Evolutionary conservation across 1,284 basidiomycete species (phyloP).

Genomic region (Boletus holoroseus): DNA sequence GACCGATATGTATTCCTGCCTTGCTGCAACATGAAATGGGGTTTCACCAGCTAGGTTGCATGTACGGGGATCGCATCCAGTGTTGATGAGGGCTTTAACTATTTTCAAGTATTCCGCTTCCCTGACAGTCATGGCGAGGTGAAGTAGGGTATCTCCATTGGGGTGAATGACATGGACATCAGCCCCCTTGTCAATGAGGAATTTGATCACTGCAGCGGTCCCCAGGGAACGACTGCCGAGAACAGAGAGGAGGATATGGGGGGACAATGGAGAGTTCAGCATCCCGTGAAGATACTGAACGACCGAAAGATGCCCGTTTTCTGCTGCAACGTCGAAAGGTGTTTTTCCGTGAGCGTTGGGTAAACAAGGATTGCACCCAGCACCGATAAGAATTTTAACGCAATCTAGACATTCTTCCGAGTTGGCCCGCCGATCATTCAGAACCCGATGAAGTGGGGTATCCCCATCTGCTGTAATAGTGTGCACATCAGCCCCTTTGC

Average conservation of each 20-base stretch:
- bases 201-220: not conserved
- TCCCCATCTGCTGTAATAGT: not conserved
- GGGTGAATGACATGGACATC: not conserved
- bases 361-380: conserved; percentile 1
- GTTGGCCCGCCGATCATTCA: not conserved
- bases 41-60: not conserved
- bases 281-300: not conserved
- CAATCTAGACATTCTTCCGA: not conserved
- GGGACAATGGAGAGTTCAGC: not conserved
- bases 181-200: not conserved
- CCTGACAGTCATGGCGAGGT: not conserved
- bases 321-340: not conserved
- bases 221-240: too few species aligned
- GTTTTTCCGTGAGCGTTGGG: not conserved
- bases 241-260: not conserved
- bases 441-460: conserved; percentile 3
- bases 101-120: not conserved
- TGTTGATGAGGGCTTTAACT: not conserved
- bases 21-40: not conserved
- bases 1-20: not conserved
- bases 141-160: not conserved
- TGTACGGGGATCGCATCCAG: conserved; percentile 1
- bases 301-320: not conserved
- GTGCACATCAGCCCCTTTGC: not conserved
- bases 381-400: not conserved